Percentiles rank a stretch among this genome's conserved stretches.
Evolutionary conservation across 148 eudicot genomes (phyloP).

Genomic region (Bassia scoparia): DNA sequence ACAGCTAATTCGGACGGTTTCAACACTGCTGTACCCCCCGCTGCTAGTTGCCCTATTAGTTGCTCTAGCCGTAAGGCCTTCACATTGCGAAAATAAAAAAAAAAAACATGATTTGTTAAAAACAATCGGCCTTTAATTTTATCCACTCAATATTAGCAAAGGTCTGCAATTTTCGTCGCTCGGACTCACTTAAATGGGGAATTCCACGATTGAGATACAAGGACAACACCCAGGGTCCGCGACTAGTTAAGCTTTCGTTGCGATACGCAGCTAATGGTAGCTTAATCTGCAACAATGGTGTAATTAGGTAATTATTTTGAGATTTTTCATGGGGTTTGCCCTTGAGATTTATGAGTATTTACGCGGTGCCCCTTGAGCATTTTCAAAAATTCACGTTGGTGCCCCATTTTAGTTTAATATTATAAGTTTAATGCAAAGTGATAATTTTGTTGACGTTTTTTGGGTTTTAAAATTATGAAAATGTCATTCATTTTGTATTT

Average conservation of each 20-base stretch:
- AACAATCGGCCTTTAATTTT: too few species aligned
- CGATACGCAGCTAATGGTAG: constrained; percentile 67
- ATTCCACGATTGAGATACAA: constrained; percentile 79
- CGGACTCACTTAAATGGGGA: constrained; percentile 47
- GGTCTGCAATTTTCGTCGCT: not conserved
- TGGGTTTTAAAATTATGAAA: too few species aligned
- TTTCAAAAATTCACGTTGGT: too few species aligned
- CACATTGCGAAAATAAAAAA: constrained; percentile 8
- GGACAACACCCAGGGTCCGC: constrained; percentile 87
- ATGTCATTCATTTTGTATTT: too few species aligned
- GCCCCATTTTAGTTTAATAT: too few species aligned
- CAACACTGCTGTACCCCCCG: constrained; percentile 66
- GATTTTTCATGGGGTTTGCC: too few species aligned
- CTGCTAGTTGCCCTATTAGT: constrained; percentile 78
- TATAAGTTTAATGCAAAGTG: too few species aligned
- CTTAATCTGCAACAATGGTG: constrained; percentile 39
- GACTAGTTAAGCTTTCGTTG: constrained; percentile 50
- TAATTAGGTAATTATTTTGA: not conserved
- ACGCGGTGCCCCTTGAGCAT: too few species aligned
- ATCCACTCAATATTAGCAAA: too few species aligned
- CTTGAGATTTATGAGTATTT: not conserved
- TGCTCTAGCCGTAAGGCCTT: constrained; percentile 80
- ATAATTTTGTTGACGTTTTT: too few species aligned
- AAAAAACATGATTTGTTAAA: too few species aligned
- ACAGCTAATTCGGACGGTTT: constrained; percentile 85